A percentile compares a stretch with the other conserved stretches of the same genome.
These are phyloP conservation scores for Capsella bursapastoris DNA, from an alignment of 345 rosid species.

Conservation along the genomic window DNA sequence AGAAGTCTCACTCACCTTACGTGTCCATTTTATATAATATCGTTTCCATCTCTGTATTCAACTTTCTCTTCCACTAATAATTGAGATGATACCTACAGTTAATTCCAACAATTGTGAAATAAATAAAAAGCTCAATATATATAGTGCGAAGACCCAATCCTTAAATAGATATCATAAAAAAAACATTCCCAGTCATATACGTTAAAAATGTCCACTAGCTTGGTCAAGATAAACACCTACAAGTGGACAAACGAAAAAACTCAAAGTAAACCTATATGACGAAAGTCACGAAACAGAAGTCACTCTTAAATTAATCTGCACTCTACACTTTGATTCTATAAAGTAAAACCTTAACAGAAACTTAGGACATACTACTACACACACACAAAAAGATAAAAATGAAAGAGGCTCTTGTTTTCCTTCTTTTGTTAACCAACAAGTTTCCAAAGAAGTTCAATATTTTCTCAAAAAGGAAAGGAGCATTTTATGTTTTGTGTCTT, in stretches of 20 bases:
- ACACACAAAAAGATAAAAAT: not conserved
- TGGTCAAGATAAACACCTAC: not conserved
- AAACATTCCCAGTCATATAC: not conserved
- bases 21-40: not conserved
- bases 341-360: not conserved
- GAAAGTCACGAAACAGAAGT: not conserved
- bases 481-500: no score
- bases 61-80: not conserved
- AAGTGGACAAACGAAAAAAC: not conserved
- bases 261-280: conserved; percentile 26
- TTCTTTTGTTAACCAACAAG: no score
- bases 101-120: not conserved
- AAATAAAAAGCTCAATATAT: not conserved
- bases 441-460: no score
- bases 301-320: not conserved
- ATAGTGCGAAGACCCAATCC: not conserved
- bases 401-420: not conserved
- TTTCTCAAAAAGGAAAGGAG: no score
- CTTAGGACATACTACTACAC: not conserved
- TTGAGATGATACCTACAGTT: not conserved
- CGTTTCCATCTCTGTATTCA: not conserved
- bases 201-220: not conserved
- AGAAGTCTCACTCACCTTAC: not conserved
- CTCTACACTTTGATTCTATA: not conserved
- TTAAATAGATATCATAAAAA: no score